Percentiles rank a stretch among this genome's conserved stretches.
phyloP scores from a whole-genome alignment of 2,329 filamentous ascomycete genomes.

The Xylogone sp. region DNA sequence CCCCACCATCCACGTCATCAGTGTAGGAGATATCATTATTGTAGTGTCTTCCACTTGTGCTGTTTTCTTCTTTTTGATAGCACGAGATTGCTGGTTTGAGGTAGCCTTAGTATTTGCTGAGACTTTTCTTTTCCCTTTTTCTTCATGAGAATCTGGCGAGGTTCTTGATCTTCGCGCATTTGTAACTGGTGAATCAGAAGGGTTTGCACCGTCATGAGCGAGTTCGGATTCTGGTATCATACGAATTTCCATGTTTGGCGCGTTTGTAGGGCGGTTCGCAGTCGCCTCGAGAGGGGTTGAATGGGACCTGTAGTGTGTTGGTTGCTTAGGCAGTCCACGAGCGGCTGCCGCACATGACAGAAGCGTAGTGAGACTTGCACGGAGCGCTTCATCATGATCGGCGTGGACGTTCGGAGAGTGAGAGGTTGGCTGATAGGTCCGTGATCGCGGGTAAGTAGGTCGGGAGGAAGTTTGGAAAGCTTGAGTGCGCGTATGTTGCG shows the following conservation, averaged over 20 bases:
- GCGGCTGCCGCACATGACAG: slow-evolving; percentile 93
- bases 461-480: slow-evolving; percentile 30
- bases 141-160: slow-evolving; percentile 23
- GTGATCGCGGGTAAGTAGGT: slow-evolving; percentile 39
- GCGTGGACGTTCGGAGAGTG: slow-evolving; percentile 35
- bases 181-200: slow-evolving; percentile 20
- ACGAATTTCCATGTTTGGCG: slow-evolving; percentile 45
- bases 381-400: slow-evolving; percentile 88
- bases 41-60: slow-evolving; percentile 32
- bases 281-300: slow-evolving; percentile 2
- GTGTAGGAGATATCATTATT: slow-evolving; percentile 51
- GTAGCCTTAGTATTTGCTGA: slow-evolving; percentile 19
- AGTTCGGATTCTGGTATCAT: slow-evolving; percentile 60
- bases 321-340: slow-evolving; percentile 68
- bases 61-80: slow-evolving; percentile 43
- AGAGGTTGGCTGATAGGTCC: slow-evolving; percentile 68
- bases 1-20: slow-evolving; percentile 60
- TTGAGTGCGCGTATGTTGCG: slow-evolving; percentile 29
- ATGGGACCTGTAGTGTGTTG: slow-evolving; percentile 1
- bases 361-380: slow-evolving; percentile 89
- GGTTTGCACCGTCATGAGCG: slow-evolving; percentile 30
- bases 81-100: slow-evolving; percentile 27
- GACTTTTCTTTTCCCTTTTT: slow-evolving; percentile 48
- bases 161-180: slow-evolving; percentile 16
- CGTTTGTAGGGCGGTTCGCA: slow-evolving; percentile 42